These are phyloP conservation scores for Wickerhamomyces ciferrii DNA, from an alignment of 805 yeast genomes.

Conservation along the genomic window DNA sequence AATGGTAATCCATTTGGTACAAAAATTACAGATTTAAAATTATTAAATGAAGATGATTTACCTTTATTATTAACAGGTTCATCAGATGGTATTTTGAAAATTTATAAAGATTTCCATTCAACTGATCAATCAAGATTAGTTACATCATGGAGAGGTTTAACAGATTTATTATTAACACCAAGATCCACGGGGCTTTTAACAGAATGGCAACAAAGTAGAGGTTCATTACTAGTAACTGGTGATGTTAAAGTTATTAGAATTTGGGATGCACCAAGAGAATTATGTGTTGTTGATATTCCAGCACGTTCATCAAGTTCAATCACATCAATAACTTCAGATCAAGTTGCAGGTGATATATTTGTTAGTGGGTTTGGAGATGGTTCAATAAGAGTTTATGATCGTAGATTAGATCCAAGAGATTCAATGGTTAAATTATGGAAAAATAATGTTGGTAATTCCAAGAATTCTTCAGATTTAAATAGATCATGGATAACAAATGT, in stretches of 20 bases:
- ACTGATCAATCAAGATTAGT: constrained; percentile 52
- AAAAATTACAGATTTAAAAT: constrained; percentile 78
- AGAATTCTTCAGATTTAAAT: constrained; percentile 27
- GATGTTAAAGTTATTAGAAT: constrained; percentile 87
- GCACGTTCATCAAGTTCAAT: constrained; percentile 88
- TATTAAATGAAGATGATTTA: constrained; percentile 87
- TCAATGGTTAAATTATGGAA: constrained; percentile 85
- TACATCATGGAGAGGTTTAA: constrained; percentile 89
- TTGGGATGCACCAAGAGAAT: constrained; percentile 97
- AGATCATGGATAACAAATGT: constrained; percentile 65
- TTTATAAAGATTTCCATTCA: constrained; percentile 72
- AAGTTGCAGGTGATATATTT: constrained; percentile 86
- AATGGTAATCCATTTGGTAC: constrained; percentile 87
- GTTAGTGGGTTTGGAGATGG: constrained; percentile 93
- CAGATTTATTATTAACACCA: constrained; percentile 77
- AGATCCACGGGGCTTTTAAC: constrained; percentile 78
- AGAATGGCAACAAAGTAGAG: constrained; percentile 97
- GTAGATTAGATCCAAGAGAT: constrained; percentile 78
- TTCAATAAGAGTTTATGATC: constrained; percentile 83
- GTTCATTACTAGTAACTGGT: constrained; percentile 86
- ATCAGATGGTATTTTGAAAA: constrained; percentile 89
- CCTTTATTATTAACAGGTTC: constrained; percentile 85
- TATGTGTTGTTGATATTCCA: constrained; percentile 82
- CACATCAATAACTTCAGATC: constrained; percentile 88
- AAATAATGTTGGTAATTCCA: constrained; percentile 25